These are phyloP conservation scores for Tarenaya hassleriana DNA, from an alignment of 345 rosid species.

Conservation along the genomic window DNA sequence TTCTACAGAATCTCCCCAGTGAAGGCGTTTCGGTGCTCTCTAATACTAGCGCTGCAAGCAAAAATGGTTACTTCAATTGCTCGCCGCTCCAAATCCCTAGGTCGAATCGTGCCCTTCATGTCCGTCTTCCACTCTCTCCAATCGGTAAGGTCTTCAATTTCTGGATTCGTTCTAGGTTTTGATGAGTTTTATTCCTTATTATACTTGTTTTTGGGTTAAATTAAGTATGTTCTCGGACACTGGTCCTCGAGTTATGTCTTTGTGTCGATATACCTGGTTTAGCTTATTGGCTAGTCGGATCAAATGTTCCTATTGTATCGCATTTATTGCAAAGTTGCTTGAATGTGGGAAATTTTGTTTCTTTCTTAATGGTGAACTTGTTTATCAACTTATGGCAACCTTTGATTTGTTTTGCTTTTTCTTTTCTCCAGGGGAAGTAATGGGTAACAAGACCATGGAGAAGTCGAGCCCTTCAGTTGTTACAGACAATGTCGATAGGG, in stretches of 20 bases:
- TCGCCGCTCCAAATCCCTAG: conserved; percentile 60
- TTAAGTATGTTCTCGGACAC: not conserved
- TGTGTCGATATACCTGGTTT: not conserved
- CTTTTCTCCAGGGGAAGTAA: conserved; percentile 26
- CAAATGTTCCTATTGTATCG: not conserved
- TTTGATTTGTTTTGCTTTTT: no score
- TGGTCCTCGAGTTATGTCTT: not conserved
- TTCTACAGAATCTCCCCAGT: conserved; percentile 34
- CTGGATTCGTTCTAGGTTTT: not conserved
- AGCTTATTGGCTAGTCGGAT: not conserved
- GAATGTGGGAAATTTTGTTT: no score
- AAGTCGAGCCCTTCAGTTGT: conserved; percentile 18
- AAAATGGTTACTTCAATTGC: conserved; percentile 40
- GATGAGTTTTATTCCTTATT: not conserved
- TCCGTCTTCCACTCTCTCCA: conserved; percentile 30
- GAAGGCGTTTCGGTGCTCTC: conserved; percentile 24
- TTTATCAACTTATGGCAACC: not conserved
- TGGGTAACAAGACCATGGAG: conserved; percentile 13
- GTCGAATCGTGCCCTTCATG: conserved; percentile 26
- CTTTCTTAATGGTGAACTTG: no score
- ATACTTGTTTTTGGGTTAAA: not conserved
- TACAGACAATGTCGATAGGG: conserved; percentile 36
- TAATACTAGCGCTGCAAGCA: conserved; percentile 11
- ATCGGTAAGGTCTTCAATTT: conserved; percentile 29
- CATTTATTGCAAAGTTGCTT: no score